A percentile compares a stretch with the other conserved stretches of the same genome.
Conservation (phyloP, 768 basidiomycete genomes). For the Piloderma croceum region DNA sequence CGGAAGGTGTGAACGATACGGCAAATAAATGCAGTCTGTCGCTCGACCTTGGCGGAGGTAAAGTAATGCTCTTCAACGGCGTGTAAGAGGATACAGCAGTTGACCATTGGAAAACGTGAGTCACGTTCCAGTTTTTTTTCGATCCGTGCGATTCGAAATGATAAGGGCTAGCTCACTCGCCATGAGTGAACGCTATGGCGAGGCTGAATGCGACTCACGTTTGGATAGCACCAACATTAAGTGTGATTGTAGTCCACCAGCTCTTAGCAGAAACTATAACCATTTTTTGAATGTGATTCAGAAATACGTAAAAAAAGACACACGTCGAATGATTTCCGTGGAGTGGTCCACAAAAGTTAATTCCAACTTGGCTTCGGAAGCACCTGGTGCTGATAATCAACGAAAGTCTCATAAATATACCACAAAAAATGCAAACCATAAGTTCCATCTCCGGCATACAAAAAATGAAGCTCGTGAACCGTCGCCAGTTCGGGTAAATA, state of each 20-base stretch:
- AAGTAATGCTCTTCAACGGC: slow-evolving; percentile 37
- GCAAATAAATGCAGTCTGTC: slow-evolving; percentile 43
- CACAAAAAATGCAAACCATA: slow-evolving; percentile 22
- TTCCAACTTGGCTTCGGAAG: slow-evolving; percentile 4
- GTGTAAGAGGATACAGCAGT: slow-evolving; percentile 36
- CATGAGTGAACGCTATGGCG: slow-evolving; percentile 1
- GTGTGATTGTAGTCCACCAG: slow-evolving; percentile 38
- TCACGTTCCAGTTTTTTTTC: slow-evolving; percentile 36
- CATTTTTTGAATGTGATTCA: neutral
- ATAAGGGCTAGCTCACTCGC: slow-evolving; percentile 32
- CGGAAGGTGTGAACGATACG: slow-evolving; percentile 35
- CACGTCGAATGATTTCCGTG: slow-evolving; percentile 29
- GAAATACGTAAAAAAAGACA: neutral
- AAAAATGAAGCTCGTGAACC: slow-evolving; percentile 43
- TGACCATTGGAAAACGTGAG: slow-evolving; percentile 42
- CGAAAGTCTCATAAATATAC: neutral
- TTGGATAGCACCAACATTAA: slow-evolving; percentile 39
- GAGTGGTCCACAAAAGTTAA: slow-evolving; percentile 35
- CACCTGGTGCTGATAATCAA: neutral
- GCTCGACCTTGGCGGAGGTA: slow-evolving; percentile 28
- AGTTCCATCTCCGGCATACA: slow-evolving; percentile 40
- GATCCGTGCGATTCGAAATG: slow-evolving; percentile 34
- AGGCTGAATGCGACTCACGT: slow-evolving; percentile 26
- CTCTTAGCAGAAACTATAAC: slow-evolving; percentile 39
- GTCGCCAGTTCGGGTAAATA: slow-evolving; percentile 25